Evolutionary conservation across 192 early-diverging fungal genomes (phyloP).

Genomic region (Linnemannia schmuckeri): DNA sequence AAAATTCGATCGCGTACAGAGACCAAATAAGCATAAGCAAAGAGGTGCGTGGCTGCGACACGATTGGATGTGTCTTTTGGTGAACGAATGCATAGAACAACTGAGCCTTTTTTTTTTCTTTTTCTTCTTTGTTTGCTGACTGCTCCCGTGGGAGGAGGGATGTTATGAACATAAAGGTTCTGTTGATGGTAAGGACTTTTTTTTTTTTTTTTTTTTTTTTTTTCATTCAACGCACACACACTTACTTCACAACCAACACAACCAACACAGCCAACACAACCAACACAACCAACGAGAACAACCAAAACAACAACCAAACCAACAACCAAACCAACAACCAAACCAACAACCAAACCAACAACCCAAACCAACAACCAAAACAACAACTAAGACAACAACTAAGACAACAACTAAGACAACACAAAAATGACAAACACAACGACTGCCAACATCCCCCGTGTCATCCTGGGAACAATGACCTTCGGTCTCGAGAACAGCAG

Average conservation of each 20-base stretch:
- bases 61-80: background rate
- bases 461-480: slow-evolving; percentile 26
- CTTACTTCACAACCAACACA: too few species aligned
- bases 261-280: too few species aligned
- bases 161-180: background rate
- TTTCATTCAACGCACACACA: background rate
- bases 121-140: too few species aligned
- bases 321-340: too few species aligned
- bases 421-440: background rate
- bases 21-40: background rate
- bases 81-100: too few species aligned
- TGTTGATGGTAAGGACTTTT: background rate
- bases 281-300: background rate
- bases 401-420: too few species aligned
- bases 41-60: background rate
- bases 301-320: too few species aligned
- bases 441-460: background rate
- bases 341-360: too few species aligned
- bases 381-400: too few species aligned
- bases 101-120: too few species aligned
- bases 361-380: too few species aligned
- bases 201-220: background rate
- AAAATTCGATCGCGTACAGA: background rate
- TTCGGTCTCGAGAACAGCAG: slow-evolving; percentile 19
- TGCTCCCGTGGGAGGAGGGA: too few species aligned